A percentile compares a stretch with the other conserved stretches of the same genome.
These are phyloP conservation scores for Leishmania arabica DNA, from an alignment of 208 protist species.

Conservation along the genomic window DNA sequence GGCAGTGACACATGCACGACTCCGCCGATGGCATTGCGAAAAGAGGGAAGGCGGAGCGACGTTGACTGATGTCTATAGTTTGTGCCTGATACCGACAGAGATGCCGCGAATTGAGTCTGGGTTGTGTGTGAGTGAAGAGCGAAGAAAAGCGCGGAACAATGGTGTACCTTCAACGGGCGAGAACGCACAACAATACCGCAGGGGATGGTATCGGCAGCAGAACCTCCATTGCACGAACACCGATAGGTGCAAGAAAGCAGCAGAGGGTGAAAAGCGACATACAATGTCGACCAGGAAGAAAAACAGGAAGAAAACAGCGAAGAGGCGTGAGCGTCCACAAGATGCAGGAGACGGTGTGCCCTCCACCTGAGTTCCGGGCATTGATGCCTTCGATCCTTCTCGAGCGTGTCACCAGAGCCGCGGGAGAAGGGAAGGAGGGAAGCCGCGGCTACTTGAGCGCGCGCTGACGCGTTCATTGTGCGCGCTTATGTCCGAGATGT, in stretches of 20 bases:
- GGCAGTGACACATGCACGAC: slow-evolving; percentile 6
- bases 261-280: background rate
- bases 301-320: background rate
- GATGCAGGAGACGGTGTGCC: background rate
- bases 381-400: background rate
- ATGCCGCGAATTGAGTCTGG: background rate
- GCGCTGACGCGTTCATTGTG: background rate
- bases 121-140: background rate
- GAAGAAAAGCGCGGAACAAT: background rate
- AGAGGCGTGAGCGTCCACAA: background rate
- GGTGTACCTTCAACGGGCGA: background rate
- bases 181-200: background rate
- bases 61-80: background rate
- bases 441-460: background rate
- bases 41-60: background rate
- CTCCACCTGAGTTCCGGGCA: background rate
- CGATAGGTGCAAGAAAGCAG: background rate
- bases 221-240: background rate
- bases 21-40: slow-evolving; percentile 15
- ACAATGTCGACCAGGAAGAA: background rate
- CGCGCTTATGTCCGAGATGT: background rate
- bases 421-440: background rate
- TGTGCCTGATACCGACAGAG: background rate
- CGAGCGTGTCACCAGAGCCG: background rate
- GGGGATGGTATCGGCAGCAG: background rate